Evolutionary conservation across 2,329 filamentous ascomycete genomes (phyloP).

Genomic region (Sporothrix brunneoviolacea): DNA sequence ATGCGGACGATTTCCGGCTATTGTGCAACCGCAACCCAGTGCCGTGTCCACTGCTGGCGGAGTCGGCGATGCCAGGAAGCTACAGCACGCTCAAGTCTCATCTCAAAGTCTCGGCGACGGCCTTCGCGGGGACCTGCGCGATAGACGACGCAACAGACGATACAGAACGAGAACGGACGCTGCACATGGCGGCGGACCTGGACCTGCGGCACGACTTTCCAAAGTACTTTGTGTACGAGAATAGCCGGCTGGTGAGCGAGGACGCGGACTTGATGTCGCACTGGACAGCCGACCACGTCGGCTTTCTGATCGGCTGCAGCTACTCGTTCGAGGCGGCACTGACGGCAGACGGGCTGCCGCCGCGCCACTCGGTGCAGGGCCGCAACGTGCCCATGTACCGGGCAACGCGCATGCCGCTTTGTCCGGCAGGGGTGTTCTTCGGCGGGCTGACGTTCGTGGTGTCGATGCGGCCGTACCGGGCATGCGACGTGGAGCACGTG

Average conservation of each 20-base stretch:
- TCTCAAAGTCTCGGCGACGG: slow-evolving; percentile 13
- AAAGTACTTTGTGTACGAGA: slow-evolving; percentile 51
- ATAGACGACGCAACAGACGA: neutral
- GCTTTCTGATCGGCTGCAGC: slow-evolving; percentile 57
- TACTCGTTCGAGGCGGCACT: slow-evolving; percentile 58
- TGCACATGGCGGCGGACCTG: slow-evolving; percentile 32
- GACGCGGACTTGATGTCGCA: slow-evolving; percentile 41
- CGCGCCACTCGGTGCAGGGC: slow-evolving; percentile 41
- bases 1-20: slow-evolving; percentile 51
- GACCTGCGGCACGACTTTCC: slow-evolving; percentile 55
- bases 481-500: slow-evolving; percentile 43
- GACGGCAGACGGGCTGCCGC: slow-evolving; percentile 39
- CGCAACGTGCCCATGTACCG: slow-evolving; percentile 57
- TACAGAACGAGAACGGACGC: slow-evolving; percentile 5
- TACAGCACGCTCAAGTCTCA: slow-evolving; percentile 21
- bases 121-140: slow-evolving; percentile 4
- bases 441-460: slow-evolving; percentile 48
- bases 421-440: slow-evolving; percentile 52
- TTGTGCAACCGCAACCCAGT: slow-evolving; percentile 57
- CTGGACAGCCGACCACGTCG: slow-evolving; percentile 54
- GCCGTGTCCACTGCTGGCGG: slow-evolving; percentile 53
- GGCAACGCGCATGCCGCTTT: slow-evolving; percentile 45
- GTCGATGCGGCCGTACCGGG: slow-evolving; percentile 55
- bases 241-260: slow-evolving; percentile 36
- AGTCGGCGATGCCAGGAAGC: slow-evolving; percentile 38